These are phyloP conservation scores for Blastobotrys ciferrii DNA, from an alignment of 1,139 yeast species.

Conservation along the genomic window DNA sequence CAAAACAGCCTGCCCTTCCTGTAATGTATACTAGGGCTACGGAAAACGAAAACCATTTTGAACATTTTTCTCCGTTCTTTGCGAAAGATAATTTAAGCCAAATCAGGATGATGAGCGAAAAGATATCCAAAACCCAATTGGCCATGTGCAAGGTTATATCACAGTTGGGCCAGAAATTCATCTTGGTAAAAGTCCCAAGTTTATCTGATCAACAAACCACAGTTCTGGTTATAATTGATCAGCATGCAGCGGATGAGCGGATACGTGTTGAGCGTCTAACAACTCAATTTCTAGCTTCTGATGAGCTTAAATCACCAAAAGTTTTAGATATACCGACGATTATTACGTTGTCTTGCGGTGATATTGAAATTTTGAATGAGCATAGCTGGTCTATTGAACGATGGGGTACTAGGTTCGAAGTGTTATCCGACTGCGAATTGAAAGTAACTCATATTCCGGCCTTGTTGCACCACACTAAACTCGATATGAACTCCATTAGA, in stretches of 20 bases:
- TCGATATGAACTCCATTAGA: not conserved
- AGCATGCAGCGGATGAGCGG: slow-evolving; percentile 80
- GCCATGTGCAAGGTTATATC: slow-evolving; percentile 24
- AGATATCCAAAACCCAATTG: slow-evolving; percentile 12
- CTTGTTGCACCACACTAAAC: slow-evolving; percentile 14
- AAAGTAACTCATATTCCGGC: slow-evolving; percentile 26
- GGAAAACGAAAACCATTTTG: not conserved
- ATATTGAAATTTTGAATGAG: slow-evolving; percentile 26
- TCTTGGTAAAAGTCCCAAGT: slow-evolving; percentile 41
- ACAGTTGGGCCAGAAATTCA: slow-evolving; percentile 62
- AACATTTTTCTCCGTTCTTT: slow-evolving; percentile 10
- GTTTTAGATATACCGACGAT: not conserved
- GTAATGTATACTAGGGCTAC: not conserved
- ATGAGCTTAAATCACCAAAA: slow-evolving; percentile 17
- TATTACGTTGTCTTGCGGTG: slow-evolving; percentile 34
- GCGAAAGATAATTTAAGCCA: slow-evolving; percentile 3
- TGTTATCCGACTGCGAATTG: slow-evolving; percentile 9
- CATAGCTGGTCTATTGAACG: slow-evolving; percentile 16
- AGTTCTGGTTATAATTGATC: slow-evolving; percentile 53
- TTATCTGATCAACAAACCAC: slow-evolving; percentile 11
- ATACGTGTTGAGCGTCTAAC: slow-evolving; percentile 52
- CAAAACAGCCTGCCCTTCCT: not conserved
- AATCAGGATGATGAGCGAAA: slow-evolving; percentile 8
- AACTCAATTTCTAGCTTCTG: slow-evolving; percentile 34
- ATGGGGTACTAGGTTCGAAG: slow-evolving; percentile 26